Evolutionary conservation across 78 protist genomes (phyloP).

Genomic region (Bodo saltans): DNA sequence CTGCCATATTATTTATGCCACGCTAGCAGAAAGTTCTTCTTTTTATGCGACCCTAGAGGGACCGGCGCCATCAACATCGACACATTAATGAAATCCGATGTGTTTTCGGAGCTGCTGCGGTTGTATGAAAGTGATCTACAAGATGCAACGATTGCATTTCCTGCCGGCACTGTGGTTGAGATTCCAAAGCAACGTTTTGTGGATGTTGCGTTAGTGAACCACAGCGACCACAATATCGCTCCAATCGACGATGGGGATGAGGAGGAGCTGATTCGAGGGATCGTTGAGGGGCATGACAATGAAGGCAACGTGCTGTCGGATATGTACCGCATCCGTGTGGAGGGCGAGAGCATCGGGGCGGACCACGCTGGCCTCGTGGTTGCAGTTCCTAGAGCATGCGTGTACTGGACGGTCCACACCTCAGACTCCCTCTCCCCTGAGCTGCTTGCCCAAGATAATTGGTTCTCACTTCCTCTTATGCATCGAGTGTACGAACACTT

Average conservation of each 20-base stretch:
- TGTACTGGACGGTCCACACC: too few species aligned
- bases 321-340: too few species aligned
- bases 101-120: slow-evolving; percentile 19
- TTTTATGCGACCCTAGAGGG: slow-evolving; percentile 42
- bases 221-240: not conserved
- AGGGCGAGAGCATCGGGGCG: not conserved
- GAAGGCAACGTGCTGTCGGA: too few species aligned
- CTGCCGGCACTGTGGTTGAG: not conserved
- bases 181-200: not conserved
- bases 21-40: slow-evolving; percentile 34
- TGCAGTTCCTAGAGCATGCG: too few species aligned
- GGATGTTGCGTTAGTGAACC: too few species aligned
- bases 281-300: not conserved
- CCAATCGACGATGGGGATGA: not conserved
- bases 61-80: slow-evolving; percentile 2
- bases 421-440: too few species aligned
- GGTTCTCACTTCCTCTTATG: slow-evolving; percentile 10
- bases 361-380: too few species aligned
- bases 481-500: slow-evolving; percentile 16
- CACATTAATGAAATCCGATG: not conserved
- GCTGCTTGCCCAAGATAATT: not conserved
- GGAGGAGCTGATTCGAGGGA: not conserved
- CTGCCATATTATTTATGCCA: slow-evolving; percentile 20
- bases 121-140: not conserved
- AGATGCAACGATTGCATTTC: not conserved